Conservation (phyloP, 2,329 filamentous ascomycete species). For the Phoma sp. region DNA sequence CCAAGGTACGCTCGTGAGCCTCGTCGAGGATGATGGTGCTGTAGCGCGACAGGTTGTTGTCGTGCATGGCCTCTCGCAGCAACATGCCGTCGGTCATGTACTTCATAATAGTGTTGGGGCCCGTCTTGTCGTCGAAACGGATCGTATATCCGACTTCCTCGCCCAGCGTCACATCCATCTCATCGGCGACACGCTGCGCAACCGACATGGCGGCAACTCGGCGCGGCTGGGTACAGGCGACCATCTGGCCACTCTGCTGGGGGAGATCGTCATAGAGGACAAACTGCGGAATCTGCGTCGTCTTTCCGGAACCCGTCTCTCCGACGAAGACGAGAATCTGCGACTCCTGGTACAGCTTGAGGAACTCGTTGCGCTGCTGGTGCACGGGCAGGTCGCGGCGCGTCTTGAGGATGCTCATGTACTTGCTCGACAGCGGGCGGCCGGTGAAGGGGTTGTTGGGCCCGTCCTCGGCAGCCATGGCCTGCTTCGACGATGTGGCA, state of each 20-base stretch:
- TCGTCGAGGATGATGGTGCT: constrained; percentile 98
- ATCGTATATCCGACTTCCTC: constrained; percentile 97
- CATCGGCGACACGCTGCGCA: constrained; percentile 93
- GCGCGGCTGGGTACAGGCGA: constrained; percentile 96
- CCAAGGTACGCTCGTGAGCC: constrained; percentile 94
- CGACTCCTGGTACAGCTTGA: constrained; percentile 87
- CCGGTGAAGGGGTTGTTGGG: constrained; percentile 87
- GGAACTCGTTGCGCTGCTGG: constrained; percentile 91
- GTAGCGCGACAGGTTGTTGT: constrained; percentile 86
- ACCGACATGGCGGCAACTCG: constrained; percentile 98
- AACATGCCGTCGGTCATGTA: constrained; percentile 99
- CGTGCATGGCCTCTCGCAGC: constrained; percentile 90
- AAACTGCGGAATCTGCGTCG: constrained; percentile 98
- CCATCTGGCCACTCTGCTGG: constrained; percentile 82
- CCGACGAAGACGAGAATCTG: constrained; percentile 99
- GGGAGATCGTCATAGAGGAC: constrained; percentile 96
- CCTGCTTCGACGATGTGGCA: constrained; percentile 78
- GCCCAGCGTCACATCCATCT: constrained; percentile 89
- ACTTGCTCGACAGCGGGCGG: constrained; percentile 76
- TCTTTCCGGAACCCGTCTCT: constrained; percentile 99
- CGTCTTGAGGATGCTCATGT: constrained; percentile 86
- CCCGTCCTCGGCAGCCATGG: constrained; percentile 76
- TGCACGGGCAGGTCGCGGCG: constrained; percentile 88
- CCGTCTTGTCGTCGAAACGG: constrained; percentile 94
- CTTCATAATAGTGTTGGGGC: constrained; percentile 88